Evolutionary conservation across 75 land plant species (phyloP).

Genomic region (Pinus tabuliformis): DNA sequence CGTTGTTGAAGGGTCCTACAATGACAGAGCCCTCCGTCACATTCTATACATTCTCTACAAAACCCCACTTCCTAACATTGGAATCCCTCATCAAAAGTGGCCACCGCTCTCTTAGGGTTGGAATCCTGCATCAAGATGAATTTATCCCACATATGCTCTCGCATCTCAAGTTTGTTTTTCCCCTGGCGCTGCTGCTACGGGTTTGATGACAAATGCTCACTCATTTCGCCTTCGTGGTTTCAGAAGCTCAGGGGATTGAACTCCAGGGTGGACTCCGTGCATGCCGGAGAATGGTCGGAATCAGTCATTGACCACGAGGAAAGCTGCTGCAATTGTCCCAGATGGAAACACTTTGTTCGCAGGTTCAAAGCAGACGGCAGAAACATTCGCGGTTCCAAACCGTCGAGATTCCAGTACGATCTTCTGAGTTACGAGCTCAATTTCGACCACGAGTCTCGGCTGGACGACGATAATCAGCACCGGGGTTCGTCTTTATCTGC

Average conservation of each 20-base stretch:
- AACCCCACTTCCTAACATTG: too few species aligned
- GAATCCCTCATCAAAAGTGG: too few species aligned
- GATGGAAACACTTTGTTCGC: background rate
- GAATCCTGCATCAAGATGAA: background rate
- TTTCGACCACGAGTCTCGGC: background rate
- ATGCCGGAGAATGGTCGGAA: background rate
- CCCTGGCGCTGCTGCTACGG: background rate
- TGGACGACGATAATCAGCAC: background rate
- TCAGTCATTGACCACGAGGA: background rate
- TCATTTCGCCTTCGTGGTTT: background rate
- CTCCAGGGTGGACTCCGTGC: background rate
- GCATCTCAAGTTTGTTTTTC: background rate
- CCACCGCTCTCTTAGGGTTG: background rate
- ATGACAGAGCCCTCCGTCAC: too few species aligned
- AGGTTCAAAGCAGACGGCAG: background rate
- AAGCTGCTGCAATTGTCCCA: background rate
- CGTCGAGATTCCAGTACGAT: background rate
- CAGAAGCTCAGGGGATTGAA: background rate
- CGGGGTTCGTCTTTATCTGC: background rate
- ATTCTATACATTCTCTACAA: too few species aligned
- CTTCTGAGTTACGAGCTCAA: background rate
- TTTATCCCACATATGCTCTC: too few species aligned
- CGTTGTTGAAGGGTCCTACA: too few species aligned
- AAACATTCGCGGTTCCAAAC: background rate
- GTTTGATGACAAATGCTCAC: background rate